Conservation (phyloP, 83 land plant species). For the Diphasiastrum complanatum region DNA sequence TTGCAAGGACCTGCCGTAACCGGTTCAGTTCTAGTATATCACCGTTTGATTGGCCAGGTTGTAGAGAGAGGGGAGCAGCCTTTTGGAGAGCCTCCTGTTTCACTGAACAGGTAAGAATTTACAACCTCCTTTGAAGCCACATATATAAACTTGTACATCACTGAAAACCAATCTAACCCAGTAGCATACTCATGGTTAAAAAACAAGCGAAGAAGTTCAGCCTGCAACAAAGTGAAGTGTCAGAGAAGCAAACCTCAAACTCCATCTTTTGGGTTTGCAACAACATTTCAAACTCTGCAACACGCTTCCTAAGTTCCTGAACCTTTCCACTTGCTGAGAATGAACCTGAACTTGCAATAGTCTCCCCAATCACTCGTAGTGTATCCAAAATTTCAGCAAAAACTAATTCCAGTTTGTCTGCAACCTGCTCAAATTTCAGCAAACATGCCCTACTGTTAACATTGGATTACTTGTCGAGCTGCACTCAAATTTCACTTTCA, state of each 20-base stretch:
- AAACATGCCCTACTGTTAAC: too few species aligned
- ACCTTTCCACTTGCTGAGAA: neutral
- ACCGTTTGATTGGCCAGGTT: slow-evolving; percentile 5
- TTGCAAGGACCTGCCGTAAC: neutral
- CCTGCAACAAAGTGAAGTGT: too few species aligned
- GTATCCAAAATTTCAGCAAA: neutral
- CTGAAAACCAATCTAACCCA: too few species aligned
- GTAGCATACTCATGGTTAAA: neutral
- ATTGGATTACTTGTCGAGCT: too few species aligned
- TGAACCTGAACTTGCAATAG: slow-evolving; percentile 1
- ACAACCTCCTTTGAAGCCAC: too few species aligned
- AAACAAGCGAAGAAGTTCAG: too few species aligned
- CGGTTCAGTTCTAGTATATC: slow-evolving; percentile 7
- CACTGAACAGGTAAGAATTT: too few species aligned
- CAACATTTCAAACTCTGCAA: neutral
- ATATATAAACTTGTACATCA: too few species aligned
- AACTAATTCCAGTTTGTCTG: slow-evolving; percentile 2
- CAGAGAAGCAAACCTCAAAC: slow-evolving; percentile 16
- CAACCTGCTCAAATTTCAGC: too few species aligned
- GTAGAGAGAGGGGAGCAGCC: neutral
- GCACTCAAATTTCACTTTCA: too few species aligned
- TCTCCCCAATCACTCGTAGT: slow-evolving; percentile 6
- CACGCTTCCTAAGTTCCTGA: slow-evolving; percentile 1
- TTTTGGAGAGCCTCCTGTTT: neutral
- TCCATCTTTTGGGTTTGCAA: slow-evolving; percentile 8